phyloP scores from a whole-genome alignment of 2,329 filamentous ascomycete genomes.

The Diaporthe ampelina region DNA sequence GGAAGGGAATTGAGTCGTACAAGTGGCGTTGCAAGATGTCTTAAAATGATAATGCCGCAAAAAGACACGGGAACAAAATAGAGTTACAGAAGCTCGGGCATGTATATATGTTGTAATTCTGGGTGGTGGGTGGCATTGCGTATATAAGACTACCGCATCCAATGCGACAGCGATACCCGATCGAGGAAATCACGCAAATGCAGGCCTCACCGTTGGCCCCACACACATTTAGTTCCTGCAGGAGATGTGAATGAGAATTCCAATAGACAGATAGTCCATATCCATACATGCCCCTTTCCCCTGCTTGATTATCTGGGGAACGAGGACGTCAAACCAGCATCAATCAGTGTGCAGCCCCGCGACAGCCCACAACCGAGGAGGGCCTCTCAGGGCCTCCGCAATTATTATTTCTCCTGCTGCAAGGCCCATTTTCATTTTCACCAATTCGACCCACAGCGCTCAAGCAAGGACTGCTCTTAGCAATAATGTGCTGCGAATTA shows the following conservation, averaged over 20 bases:
- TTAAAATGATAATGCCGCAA: no score
- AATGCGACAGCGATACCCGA: background rate
- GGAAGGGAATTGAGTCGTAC: no score
- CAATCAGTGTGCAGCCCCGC: background rate
- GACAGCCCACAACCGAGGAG: background rate
- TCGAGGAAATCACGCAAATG: constrained; percentile 20
- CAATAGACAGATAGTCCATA: no score
- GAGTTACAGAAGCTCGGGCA: constrained; percentile 16
- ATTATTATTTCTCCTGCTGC: background rate
- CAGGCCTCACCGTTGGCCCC: background rate
- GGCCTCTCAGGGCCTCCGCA: background rate
- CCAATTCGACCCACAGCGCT: background rate
- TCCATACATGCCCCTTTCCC: background rate
- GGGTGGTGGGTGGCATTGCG: constrained; percentile 14
- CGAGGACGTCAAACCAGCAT: background rate
- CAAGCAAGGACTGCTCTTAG: background rate
- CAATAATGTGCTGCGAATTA: background rate
- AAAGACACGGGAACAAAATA: constrained; percentile 5
- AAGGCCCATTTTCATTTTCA: background rate
- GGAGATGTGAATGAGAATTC: background rate
- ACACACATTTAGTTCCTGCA: background rate
- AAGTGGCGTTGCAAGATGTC: background rate
- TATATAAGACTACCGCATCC: background rate
- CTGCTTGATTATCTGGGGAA: background rate
- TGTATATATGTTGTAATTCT: constrained; percentile 17